Evolutionary conservation across 257 asterid genomes (phyloP).

Genomic region (Solanum gandarillasii): DNA sequence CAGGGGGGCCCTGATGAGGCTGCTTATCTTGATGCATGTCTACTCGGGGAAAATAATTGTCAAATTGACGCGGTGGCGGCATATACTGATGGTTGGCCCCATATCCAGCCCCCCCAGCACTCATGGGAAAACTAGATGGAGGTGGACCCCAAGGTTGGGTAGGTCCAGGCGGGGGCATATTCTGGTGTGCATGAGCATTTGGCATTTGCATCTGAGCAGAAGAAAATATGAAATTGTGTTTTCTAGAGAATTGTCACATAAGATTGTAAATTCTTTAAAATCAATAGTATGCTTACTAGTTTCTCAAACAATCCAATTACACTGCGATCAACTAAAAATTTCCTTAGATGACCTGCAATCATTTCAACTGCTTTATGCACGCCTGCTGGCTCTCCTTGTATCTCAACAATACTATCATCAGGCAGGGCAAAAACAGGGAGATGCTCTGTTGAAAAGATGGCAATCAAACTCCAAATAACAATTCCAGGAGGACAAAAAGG

Average conservation of each 20-base stretch:
- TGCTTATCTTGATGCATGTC: constrained; percentile 50
- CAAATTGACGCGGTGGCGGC: constrained; percentile 59
- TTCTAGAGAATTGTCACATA: neutral
- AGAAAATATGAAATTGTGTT: neutral
- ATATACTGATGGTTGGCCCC: constrained; percentile 33
- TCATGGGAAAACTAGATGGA: constrained; percentile 40
- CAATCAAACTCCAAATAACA: neutral
- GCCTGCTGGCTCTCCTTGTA: constrained; percentile 77
- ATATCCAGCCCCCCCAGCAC: constrained; percentile 44
- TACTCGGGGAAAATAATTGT: constrained; percentile 49
- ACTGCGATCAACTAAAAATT: constrained; percentile 83
- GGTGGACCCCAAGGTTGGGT: constrained; percentile 58
- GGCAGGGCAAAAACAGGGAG: constrained; percentile 72
- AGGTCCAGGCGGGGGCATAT: constrained; percentile 29
- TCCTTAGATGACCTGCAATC: constrained; percentile 72
- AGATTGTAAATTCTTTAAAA: neutral
- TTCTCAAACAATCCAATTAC: constrained; percentile 66
- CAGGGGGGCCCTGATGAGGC: constrained; percentile 41
- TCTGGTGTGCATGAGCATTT: constrained; percentile 50
- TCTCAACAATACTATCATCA: constrained; percentile 87
- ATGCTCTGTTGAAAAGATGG: constrained; percentile 39
- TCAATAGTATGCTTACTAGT: constrained; percentile 41
- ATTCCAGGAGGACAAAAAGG: neutral
- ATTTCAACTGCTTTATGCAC: constrained; percentile 72
- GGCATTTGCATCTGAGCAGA: constrained; percentile 56